Evolutionary conservation across 176 grass and related monocot genomes (phyloP), one percentile per base, ranked within the genome.

Genomic region (Otatea glauca): DNA sequence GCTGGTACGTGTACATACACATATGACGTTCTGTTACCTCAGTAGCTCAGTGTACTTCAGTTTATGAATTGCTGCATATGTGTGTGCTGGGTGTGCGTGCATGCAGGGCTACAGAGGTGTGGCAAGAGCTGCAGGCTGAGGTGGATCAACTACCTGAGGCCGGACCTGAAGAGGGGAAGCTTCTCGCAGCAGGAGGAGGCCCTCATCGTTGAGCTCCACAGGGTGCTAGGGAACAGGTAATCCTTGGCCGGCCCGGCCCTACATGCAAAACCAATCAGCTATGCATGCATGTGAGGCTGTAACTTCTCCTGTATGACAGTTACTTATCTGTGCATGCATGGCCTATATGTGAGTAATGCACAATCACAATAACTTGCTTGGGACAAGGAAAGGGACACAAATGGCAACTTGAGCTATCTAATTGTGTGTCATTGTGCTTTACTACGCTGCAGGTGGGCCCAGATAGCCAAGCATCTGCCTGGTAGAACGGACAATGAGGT

Each of bases 101-200:
- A 27, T 41, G 59, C 82, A 98, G 97, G 97, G 32, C 61, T 99
- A 84, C 93, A 91, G 88, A 92, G 97, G 86, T 99, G 97, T 38
- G 97, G 97, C 49, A 99, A 99, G 88, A 99, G 97, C 85, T 99
- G 97, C 90, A 96, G 97, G 84, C 88, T 99, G 83, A 75, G 97
- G 86, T 99, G 97, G 97, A 99, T 99, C 90, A 99, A 99, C 88
- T 99, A 99, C 79, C 93, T 99, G 65, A 92, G 97, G 62, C 97
- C 93, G 51, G 97, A 99, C 78, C 78, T 99, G n/a, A 99, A 99
- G 85, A 90, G 97, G 81, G 97, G 97, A 5, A 96, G 94, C 88
- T 99, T 99, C 93, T 94, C 93, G 65, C 90, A 89, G 70, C 89
- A 96, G 78, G 97, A 99, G 88, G 97, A 99, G 79, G 90, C 93